Base-by-base conservation (phyloP, 2,329 filamentous ascomycete species). In the Colletotrichum sublineola region DNA sequence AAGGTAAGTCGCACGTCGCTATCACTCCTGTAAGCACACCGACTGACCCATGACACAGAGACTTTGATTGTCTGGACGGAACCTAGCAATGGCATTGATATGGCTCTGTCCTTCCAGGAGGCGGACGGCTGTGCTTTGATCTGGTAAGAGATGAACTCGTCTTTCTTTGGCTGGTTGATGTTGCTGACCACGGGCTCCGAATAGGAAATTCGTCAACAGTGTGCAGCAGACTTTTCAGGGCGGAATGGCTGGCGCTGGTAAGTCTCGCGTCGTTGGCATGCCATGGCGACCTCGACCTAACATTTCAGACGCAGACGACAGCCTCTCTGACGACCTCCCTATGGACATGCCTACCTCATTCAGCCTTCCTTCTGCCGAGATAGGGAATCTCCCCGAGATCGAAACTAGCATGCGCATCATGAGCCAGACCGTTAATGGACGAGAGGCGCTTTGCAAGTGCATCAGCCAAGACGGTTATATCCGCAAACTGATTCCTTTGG, bases 51-150 rank as follows among this genome's bases (percentile, higher is more conserved):
- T 24, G 55, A 48, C 67, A 53, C 82, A 97, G 96, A 98, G 82
- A 99, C 96, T 4, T 89, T 99, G 73, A 98, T 99, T 74, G 95
- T 99, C 73, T 99, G 96, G 96, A 98, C 96, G 50, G 96, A 98
- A 80, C 90, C 91, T 5, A 83, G 81, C 72, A 96, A 92, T 84
- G 93, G 93, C 71, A 91, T 95, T 68, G 96, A 99, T 80, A 98
- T 99, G 96, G 96, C 96, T 55, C 88, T 99, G 75, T 98, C 95
- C 81, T 99, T 99, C 79, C 96, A 99, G 82, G 96, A 99, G 84
- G 93, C 95, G 2, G 96, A 98, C 76, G 96, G 96, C 57, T 99
- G 96, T 82, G 90, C 93, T 29, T 87, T 91, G 74, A 97, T 99
- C 81, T 99, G 96, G 96, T 97, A 78, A 81, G 85, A 80, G 48